phyloP scores from a whole-genome alignment of 768 basidiomycete species.

The Aureoboletus auriporus region DNA sequence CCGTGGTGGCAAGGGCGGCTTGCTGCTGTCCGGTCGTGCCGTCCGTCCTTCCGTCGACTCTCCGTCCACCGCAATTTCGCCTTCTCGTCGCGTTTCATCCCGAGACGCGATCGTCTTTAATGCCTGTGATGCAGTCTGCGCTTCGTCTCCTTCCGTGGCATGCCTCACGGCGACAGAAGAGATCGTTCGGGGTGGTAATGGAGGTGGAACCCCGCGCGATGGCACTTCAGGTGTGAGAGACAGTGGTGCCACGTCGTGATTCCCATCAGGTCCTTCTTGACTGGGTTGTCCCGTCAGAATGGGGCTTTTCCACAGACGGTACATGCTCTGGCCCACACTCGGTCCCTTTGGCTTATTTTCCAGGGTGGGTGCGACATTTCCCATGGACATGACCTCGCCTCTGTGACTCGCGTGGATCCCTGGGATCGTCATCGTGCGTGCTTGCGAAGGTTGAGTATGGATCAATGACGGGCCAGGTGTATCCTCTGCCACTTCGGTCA shows the following conservation, averaged over 20 bases:
- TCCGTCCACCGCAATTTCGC: conserved; percentile 12
- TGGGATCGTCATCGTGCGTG: conserved; percentile 81
- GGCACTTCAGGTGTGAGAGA: conserved; percentile 23
- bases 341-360: conserved; percentile 43
- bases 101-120: conserved; percentile 55
- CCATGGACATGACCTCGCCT: conserved; percentile 85
- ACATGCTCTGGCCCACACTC: conserved; percentile 58
- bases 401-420: conserved; percentile 82
- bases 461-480: conserved; percentile 46
- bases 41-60: neutral
- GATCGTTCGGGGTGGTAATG: conserved; percentile 40
- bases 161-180: conserved; percentile 30
- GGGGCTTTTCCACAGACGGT: conserved; percentile 71
- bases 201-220: conserved; percentile 32
- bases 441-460: conserved; percentile 68
- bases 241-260: conserved; percentile 29
- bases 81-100: conserved; percentile 35
- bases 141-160: conserved; percentile 17
- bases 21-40: too few species aligned
- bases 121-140: conserved; percentile 45
- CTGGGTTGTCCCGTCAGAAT: conserved; percentile 24
- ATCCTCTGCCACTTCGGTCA: conserved; percentile 27
- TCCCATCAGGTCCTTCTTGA: conserved; percentile 19
- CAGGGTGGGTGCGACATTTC: conserved; percentile 56
- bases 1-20: conserved; percentile 33